Percentiles rank a stretch among this genome's conserved stretches.
These are phyloP conservation scores for Fomitopsis pinicola DNA, from an alignment of 1,284 basidiomycete genomes.

Conservation along the genomic window DNA sequence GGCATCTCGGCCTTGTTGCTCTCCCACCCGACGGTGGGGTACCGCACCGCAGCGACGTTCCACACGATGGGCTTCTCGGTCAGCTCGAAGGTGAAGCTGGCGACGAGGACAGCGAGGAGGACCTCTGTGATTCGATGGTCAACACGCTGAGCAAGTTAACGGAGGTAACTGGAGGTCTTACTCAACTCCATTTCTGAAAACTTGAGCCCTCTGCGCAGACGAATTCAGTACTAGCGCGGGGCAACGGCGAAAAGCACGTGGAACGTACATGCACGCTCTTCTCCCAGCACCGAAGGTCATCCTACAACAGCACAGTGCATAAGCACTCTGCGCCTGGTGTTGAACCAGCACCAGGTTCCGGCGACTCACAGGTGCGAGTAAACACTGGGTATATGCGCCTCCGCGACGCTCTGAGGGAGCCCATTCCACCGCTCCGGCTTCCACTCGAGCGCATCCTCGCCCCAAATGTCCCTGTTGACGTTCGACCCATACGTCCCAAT, in stretches of 20 bases:
- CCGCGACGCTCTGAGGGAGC: conserved; percentile 2
- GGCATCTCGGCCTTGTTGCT: conserved; percentile 8
- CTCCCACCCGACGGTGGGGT: conserved; percentile 12
- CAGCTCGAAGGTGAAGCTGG: conserved; percentile 15
- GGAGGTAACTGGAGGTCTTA: not conserved
- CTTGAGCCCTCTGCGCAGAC: conserved; percentile 13
- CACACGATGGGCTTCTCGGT: conserved; percentile 14
- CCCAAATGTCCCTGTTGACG: conserved; percentile 13
- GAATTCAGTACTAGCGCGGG: not conserved
- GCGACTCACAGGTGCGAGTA: conserved; percentile 13
- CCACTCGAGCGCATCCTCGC: conserved; percentile 16
- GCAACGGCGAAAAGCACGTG: not conserved
- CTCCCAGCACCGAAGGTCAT: not conserved
- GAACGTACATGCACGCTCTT: not conserved
- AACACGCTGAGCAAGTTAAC: not conserved
- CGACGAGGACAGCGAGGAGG: conserved; percentile 14
- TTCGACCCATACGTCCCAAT: conserved; percentile 12
- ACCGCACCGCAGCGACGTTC: conserved; percentile 16
- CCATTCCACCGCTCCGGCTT: conserved; percentile 16
- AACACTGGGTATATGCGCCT: conserved; percentile 12
- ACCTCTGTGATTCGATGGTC: conserved; percentile 9
- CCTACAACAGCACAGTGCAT: not conserved
- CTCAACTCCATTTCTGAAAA: conserved; percentile 18
- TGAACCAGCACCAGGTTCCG: too few relatives aligned
- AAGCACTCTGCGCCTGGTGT: too few relatives aligned